Percentiles rank a stretch among this genome's conserved stretches.
phyloP scores from a whole-genome alignment of 371 early-diverging fungal species.

The Rhizopus microsporus region DNA sequence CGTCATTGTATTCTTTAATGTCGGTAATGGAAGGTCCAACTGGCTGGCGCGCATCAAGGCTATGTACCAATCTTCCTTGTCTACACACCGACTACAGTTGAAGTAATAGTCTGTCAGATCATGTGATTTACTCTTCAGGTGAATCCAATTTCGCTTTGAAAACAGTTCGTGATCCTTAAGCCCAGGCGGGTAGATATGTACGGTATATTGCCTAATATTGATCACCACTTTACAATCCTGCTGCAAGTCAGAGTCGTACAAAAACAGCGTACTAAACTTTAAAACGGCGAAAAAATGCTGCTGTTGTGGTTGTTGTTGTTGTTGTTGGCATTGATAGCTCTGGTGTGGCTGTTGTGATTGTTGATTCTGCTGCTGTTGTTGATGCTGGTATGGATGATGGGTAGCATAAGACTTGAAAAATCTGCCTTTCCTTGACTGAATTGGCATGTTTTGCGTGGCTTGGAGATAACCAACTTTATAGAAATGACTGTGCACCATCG shows the following conservation, averaged over 20 bases:
- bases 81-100: slow-evolving; percentile 55
- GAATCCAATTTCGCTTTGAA: slow-evolving; percentile 55
- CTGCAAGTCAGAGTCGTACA: slow-evolving; percentile 84
- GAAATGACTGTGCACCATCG: slow-evolving; percentile 15
- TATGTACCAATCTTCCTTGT: slow-evolving; percentile 92
- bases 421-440: slow-evolving; percentile 4
- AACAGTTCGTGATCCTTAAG: slow-evolving; percentile 65
- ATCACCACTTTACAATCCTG: slow-evolving; percentile 79
- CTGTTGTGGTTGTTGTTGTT: background rate
- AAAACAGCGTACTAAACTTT: slow-evolving; percentile 74
- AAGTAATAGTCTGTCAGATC: slow-evolving; percentile 47
- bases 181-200: slow-evolving; percentile 64
- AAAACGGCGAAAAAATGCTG: slow-evolving; percentile 72
- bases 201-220: slow-evolving; percentile 63
- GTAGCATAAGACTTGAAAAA: slow-evolving; percentile 35
- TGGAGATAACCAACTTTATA: slow-evolving; percentile 56
- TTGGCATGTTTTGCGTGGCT: slow-evolving; percentile 29
- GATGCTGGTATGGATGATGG: slow-evolving; percentile 38
- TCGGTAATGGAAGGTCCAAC: slow-evolving; percentile 20
- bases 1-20: slow-evolving; percentile 10
- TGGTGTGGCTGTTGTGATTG: background rate
- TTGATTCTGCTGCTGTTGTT: slow-evolving; percentile 25
- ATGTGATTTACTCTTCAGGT: slow-evolving; percentile 29
- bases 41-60: slow-evolving; percentile 51
- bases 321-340: background rate